Percentiles rank a stretch among this genome's conserved stretches.
Evolutionary conservation across 352 stramenopile genomes (phyloP).

Genomic region (Phytopythium chamaehyphon): DNA sequence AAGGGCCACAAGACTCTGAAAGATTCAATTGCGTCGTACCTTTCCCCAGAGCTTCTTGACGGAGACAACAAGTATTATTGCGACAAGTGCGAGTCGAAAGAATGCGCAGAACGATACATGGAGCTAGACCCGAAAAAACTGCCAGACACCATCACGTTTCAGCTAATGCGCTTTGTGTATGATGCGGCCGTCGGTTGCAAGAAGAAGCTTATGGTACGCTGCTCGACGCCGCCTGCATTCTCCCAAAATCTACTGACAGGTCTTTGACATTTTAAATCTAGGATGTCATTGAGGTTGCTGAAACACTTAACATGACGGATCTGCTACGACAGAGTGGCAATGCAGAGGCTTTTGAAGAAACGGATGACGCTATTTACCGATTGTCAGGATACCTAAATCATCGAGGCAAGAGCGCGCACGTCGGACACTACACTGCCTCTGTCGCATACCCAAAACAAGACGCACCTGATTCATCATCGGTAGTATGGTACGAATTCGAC

Average conservation of each 20-base stretch:
- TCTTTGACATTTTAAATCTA: constrained; percentile 8
- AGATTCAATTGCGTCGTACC: constrained; percentile 66
- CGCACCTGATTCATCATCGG: constrained; percentile 4
- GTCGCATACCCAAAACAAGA: constrained; percentile 47
- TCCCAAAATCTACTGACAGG: neutral
- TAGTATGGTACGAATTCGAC: constrained; percentile 83
- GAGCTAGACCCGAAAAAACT: constrained; percentile 51
- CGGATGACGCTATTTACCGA: constrained; percentile 50
- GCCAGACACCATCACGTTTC: constrained; percentile 70
- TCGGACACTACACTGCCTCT: constrained; percentile 84
- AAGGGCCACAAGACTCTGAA: constrained; percentile 74
- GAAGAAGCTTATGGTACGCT: constrained; percentile 79
- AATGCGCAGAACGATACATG: constrained; percentile 71
- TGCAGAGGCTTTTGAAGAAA: constrained; percentile 28
- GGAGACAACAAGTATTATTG: constrained; percentile 89
- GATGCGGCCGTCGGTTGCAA: constrained; percentile 65
- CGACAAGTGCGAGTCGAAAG: constrained; percentile 66
- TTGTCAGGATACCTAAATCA: constrained; percentile 81
- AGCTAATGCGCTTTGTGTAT: constrained; percentile 87
- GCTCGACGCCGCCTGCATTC: no score
- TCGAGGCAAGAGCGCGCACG: constrained; percentile 73
- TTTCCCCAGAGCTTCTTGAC: constrained; percentile 69
- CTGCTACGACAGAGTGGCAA: constrained; percentile 44
- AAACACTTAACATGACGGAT: constrained; percentile 77
- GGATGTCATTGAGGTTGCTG: constrained; percentile 82